phyloP scores from a whole-genome alignment of 352 stramenopile genomes.

The Phytopythium montanum region DNA sequence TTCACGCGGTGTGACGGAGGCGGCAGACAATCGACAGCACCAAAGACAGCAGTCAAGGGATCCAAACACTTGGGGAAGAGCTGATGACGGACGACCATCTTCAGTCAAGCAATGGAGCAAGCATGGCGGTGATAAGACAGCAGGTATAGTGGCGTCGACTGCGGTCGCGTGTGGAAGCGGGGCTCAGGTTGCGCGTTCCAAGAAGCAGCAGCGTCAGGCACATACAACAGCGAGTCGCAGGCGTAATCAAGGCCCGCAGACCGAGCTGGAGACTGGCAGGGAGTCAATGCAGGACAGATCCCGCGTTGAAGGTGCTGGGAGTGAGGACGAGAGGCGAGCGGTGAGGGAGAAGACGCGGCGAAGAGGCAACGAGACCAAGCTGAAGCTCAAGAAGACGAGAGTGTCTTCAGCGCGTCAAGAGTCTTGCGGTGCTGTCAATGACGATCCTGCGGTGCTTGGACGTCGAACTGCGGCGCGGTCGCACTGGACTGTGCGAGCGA shows the following conservation, averaged over 20 bases:
- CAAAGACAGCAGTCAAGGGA: neutral
- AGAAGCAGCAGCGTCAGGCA: conserved; percentile 15
- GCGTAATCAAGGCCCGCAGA: neutral
- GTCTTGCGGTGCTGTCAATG: neutral
- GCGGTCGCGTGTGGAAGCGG: conserved; percentile 27
- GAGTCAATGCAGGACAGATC: conserved; percentile 12
- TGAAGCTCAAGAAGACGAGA: neutral
- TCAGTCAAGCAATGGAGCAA: neutral
- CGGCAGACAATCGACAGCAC: neutral
- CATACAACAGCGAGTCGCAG: conserved; percentile 6
- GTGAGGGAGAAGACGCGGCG: neutral
- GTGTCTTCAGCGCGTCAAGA: neutral
- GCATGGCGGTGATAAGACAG: neutral
- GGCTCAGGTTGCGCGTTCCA: conserved; percentile 30
- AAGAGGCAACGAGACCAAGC: neutral
- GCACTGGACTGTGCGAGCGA: conserved; percentile 1
- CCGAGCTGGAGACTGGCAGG: neutral
- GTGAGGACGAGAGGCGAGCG: neutral
- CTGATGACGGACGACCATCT: neutral
- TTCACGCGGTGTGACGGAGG: neutral
- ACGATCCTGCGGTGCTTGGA: neutral
- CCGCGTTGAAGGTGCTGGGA: neutral
- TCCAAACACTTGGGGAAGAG: neutral
- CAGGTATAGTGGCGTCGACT: neutral
- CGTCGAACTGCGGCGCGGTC: conserved; percentile 1